These are phyloP conservation scores for Paralagenidium karlingii DNA, from an alignment of 352 stramenopile genomes.

Conservation along the genomic window DNA sequence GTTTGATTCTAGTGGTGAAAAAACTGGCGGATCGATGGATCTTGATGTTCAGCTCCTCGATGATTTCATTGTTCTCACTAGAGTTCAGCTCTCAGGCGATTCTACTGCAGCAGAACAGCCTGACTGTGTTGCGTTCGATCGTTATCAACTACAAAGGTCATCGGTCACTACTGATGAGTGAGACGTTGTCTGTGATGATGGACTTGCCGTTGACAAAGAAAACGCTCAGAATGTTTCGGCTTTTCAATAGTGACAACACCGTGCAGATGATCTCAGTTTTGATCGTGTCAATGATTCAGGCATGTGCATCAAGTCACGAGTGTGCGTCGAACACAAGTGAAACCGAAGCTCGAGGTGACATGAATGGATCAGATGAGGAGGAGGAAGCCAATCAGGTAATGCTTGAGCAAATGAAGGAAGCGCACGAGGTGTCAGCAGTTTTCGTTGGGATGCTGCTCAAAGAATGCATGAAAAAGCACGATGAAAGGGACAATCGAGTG, in stretches of 20 bases:
- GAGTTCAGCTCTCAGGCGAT: slow-evolving; percentile 44
- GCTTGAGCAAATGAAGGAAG: slow-evolving; percentile 4
- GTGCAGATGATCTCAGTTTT: slow-evolving; percentile 66
- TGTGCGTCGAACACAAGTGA: neutral
- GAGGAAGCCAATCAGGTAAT: neutral
- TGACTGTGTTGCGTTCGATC: slow-evolving; percentile 43
- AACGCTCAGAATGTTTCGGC: slow-evolving; percentile 52
- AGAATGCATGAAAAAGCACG: slow-evolving; percentile 73
- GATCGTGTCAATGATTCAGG: slow-evolving; percentile 49
- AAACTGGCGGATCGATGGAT: slow-evolving; percentile 74
- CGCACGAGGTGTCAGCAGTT: slow-evolving; percentile 15
- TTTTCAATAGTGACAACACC: slow-evolving; percentile 24
- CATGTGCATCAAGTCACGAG: slow-evolving; percentile 13
- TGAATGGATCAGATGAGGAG: too few relatives aligned
- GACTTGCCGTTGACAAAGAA: slow-evolving; percentile 66
- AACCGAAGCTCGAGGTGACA: neutral
- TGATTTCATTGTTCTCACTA: slow-evolving; percentile 56
- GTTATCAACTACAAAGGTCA: slow-evolving; percentile 55
- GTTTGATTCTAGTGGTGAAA: slow-evolving; percentile 34
- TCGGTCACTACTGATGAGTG: slow-evolving; percentile 41
- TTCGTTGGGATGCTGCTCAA: slow-evolving; percentile 45
- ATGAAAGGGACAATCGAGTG: slow-evolving; percentile 61
- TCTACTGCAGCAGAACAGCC: slow-evolving; percentile 45
- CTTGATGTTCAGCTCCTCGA: slow-evolving; percentile 47
- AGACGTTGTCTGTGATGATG: slow-evolving; percentile 61